Conservation (phyloP, 225 moss, liverwort and hornwort genomes). For the Asterella californica region DNA sequence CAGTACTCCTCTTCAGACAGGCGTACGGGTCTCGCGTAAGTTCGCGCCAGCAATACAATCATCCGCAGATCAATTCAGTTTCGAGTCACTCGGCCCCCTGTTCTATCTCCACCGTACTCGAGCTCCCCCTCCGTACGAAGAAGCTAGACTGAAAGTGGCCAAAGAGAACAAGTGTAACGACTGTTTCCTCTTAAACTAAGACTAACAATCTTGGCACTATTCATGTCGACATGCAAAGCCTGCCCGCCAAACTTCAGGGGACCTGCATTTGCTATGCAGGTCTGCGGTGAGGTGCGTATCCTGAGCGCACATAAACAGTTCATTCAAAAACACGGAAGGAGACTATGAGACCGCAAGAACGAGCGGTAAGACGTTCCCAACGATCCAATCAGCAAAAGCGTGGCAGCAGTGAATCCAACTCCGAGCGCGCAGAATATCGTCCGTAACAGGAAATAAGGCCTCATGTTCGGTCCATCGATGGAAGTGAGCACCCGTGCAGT, state of each 20-base stretch:
- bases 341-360: background rate
- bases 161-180: background rate
- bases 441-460: background rate
- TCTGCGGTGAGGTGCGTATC: background rate
- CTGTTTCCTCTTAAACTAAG: background rate
- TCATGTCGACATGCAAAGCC: background rate
- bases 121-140: background rate
- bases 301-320: background rate
- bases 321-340: too few relatives aligned
- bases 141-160: background rate
- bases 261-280: background rate
- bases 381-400: background rate
- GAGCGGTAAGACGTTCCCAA: background rate
- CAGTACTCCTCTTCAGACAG: background rate
- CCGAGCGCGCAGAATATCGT: background rate
- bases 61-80: background rate
- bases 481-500: too few relatives aligned
- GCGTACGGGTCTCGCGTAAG: background rate
- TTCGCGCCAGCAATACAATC: background rate
- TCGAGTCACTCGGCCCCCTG: background rate
- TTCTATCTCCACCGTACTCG: background rate
- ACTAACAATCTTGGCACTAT: background rate
- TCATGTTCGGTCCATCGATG: background rate
- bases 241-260: background rate
- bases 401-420: background rate